Percentiles rank a stretch among this genome's conserved stretches.
Evolutionary conservation across 23 red algal species (phyloP).

Genomic region (Cyanidioschyzon merolae): DNA sequence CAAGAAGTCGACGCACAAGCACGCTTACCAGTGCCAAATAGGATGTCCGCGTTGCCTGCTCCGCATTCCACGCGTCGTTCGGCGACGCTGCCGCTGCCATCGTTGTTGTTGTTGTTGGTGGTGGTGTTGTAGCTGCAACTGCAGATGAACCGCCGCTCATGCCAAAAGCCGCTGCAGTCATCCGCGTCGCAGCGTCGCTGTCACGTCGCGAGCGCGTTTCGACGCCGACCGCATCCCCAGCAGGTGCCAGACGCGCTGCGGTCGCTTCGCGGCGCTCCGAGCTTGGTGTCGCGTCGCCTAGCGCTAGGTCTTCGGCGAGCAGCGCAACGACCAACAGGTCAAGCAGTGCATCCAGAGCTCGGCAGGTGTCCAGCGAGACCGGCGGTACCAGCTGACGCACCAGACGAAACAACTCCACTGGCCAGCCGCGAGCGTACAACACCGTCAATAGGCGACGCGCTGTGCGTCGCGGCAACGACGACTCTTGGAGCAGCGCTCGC

Average conservation of each 20-base stretch:
- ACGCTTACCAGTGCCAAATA: neutral
- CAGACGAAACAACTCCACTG: neutral
- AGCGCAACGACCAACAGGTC: neutral
- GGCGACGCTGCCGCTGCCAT: too few species aligned
- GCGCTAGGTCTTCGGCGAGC: neutral
- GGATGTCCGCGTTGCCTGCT: neutral
- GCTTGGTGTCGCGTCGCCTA: too few species aligned
- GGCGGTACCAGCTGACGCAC: neutral
- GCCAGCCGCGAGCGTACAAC: neutral
- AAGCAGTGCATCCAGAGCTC: conserved; percentile 3
- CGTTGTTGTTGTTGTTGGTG: too few species aligned
- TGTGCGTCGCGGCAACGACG: neutral
- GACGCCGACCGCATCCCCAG: too few species aligned
- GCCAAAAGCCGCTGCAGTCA: neutral
- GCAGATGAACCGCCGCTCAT: too few species aligned
- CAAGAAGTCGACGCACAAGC: neutral
- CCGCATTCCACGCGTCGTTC: too few species aligned
- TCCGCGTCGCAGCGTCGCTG: neutral
- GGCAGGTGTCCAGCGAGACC: neutral
- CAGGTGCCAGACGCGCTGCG: too few species aligned
- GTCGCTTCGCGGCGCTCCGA: too few species aligned
- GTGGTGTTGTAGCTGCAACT: too few species aligned
- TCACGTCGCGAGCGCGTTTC: neutral
- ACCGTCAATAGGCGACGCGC: neutral
- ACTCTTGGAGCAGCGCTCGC: neutral